Conservation (phyloP, 257 asterid species). For the Fraxinus excelsior region DNA sequence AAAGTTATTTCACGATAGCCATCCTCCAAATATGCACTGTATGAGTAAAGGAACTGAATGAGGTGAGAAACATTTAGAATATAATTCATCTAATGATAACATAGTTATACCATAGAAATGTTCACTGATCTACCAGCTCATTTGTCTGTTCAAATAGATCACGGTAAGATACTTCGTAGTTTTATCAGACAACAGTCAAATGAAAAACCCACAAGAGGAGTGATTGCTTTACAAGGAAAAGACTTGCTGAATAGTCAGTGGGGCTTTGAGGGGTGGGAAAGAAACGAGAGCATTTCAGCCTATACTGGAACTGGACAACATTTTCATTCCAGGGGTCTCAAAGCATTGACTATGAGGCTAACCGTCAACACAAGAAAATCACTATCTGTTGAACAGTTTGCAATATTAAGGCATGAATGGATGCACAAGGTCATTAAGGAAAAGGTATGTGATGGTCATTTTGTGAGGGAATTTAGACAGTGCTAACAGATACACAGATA, state of each 20-base stretch:
- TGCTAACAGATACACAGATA: conserved; percentile 12
- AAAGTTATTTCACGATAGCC: neutral
- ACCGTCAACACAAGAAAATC: conserved; percentile 6
- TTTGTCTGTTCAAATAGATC: neutral
- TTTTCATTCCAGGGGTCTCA: neutral
- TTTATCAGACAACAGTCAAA: neutral
- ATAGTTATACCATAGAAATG: neutral
- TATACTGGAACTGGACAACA: neutral
- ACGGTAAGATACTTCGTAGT: neutral
- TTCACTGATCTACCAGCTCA: neutral
- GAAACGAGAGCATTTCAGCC: neutral
- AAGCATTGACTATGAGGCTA: neutral
- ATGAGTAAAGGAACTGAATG: neutral
- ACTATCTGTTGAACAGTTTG: conserved; percentile 14
- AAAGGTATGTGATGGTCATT: conserved; percentile 10
- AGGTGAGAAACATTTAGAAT: neutral
- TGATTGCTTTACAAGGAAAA: neutral
- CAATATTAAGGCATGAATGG: neutral
- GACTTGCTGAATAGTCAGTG: neutral
- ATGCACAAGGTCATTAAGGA: conserved; percentile 15
- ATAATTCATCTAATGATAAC: neutral
- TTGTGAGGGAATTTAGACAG: neutral
- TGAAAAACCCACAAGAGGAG: neutral
- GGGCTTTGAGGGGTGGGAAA: neutral
- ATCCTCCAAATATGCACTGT: conserved; percentile 15